Percentiles rank a stretch among this genome's conserved stretches.
Evolutionary conservation across 768 basidiomycete species (phyloP).

Genomic region (Multifurca ochricompacta): DNA sequence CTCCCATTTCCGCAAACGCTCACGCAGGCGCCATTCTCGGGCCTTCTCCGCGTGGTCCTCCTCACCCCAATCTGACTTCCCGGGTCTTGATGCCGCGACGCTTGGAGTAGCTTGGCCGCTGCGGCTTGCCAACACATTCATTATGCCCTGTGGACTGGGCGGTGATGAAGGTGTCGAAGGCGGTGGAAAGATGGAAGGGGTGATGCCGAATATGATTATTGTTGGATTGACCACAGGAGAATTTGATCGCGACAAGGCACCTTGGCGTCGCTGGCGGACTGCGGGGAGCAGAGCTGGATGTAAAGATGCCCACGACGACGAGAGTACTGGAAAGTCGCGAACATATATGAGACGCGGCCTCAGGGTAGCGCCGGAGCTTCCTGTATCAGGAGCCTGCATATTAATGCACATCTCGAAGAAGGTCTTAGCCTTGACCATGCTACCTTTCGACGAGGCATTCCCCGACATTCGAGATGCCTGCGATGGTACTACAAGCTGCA

Average conservation of each 20-base stretch:
- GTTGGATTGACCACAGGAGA: conserved; percentile 63
- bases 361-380: conserved; percentile 16
- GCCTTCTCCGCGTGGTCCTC: conserved; percentile 56
- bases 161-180: conserved; percentile 26
- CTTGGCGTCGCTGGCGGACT: conserved; percentile 67
- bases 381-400: conserved; percentile 30
- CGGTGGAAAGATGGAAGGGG: conserved; percentile 62
- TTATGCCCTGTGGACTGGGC: conserved; percentile 28
- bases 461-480: conserved; percentile 22
- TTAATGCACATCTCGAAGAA: conserved; percentile 80
- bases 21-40: conserved; percentile 63
- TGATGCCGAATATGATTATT: conserved; percentile 82
- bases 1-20: conserved; percentile 71
- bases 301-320: conserved; percentile 66
- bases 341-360: conserved; percentile 76
- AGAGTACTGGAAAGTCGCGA: conserved; percentile 72
- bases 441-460: conserved; percentile 2
- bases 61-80: conserved; percentile 54
- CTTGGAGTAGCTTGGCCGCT: conserved; percentile 29
- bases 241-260: conserved; percentile 49
- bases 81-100: conserved; percentile 29
- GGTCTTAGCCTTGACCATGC: conserved; percentile 41
- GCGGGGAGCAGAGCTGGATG: conserved; percentile 73
- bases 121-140: conserved; percentile 42
- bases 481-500: conserved; percentile 37